Percentiles rank a stretch among this genome's conserved stretches.
Conservation (phyloP, 2,329 filamentous ascomycete species). For the Clonostachys solani region DNA sequence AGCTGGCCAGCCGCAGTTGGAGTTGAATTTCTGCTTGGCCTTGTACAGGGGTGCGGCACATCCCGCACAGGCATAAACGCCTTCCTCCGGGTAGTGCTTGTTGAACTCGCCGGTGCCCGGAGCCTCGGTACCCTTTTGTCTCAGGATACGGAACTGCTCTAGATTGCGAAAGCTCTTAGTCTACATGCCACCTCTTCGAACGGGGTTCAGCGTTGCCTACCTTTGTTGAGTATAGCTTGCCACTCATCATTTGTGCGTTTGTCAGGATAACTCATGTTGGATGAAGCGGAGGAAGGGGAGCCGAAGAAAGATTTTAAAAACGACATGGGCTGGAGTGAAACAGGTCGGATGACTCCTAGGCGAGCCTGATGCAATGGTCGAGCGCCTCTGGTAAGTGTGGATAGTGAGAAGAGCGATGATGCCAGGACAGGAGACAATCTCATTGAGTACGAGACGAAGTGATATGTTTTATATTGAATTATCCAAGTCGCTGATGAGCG, state of each 20-base stretch:
- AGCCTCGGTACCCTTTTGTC: slow-evolving; percentile 86
- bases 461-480: neutral
- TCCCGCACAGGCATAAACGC: slow-evolving; percentile 83
- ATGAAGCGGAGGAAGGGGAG: slow-evolving; percentile 49
- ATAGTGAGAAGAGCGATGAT: slow-evolving; percentile 40
- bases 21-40: slow-evolving; percentile 92
- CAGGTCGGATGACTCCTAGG: slow-evolving; percentile 9
- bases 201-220: slow-evolving; percentile 22
- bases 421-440: slow-evolving; percentile 41
- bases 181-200: neutral
- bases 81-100: slow-evolving; percentile 72
- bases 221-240: slow-evolving; percentile 72
- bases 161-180: neutral
- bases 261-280: slow-evolving; percentile 72
- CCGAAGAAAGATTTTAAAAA: slow-evolving; percentile 75
- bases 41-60: slow-evolving; percentile 89
- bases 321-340: slow-evolving; percentile 57
- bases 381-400: slow-evolving; percentile 25
- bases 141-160: slow-evolving; percentile 96
- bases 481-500: neutral
- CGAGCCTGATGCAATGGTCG: slow-evolving; percentile 13
- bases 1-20: slow-evolving; percentile 94
- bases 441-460: slow-evolving; percentile 29
- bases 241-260: slow-evolving; percentile 81
- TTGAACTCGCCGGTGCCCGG: slow-evolving; percentile 80